Evolutionary conservation across 257 asterid genomes (phyloP).

Genomic region (Solanum ossicruentum): DNA sequence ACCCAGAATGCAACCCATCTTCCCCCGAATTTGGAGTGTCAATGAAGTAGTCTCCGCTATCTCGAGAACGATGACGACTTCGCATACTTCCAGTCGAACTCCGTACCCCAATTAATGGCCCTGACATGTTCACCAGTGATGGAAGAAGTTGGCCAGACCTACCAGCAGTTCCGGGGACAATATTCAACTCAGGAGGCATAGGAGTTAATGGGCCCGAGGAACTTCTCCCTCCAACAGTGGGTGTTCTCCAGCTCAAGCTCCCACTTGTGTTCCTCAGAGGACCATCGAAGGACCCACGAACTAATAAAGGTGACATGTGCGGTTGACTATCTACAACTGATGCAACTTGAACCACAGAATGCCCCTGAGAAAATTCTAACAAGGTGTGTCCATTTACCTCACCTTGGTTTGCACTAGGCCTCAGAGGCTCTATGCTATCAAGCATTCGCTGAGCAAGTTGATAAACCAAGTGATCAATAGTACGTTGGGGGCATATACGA

Average conservation of each 20-base stretch:
- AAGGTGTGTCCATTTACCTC: slow-evolving; percentile 59
- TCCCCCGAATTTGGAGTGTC: slow-evolving; percentile 97
- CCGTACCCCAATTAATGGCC: slow-evolving; percentile 91
- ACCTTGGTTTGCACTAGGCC: slow-evolving; percentile 54
- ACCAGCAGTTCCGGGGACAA: slow-evolving; percentile 75
- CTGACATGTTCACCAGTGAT: slow-evolving; percentile 88
- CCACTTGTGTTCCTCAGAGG: slow-evolving; percentile 95
- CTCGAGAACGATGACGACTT: slow-evolving; percentile 93
- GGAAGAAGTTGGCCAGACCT: slow-evolving; percentile 98
- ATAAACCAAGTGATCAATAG: slow-evolving; percentile 97
- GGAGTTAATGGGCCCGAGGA: slow-evolving; percentile 95
- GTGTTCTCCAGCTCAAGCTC: slow-evolving; percentile 96
- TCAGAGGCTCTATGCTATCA: slow-evolving; percentile 63
- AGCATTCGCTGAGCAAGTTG: slow-evolving; percentile 98
- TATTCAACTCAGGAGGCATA: slow-evolving; percentile 82
- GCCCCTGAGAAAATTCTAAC: slow-evolving; percentile 90
- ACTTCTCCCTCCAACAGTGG: slow-evolving; percentile 92
- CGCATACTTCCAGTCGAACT: slow-evolving; percentile 95
- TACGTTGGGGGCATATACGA: slow-evolving; percentile 95
- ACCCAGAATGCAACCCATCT: slow-evolving; percentile 70
- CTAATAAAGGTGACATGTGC: slow-evolving; percentile 97
- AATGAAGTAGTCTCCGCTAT: slow-evolving; percentile 89
- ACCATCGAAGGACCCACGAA: slow-evolving; percentile 95
- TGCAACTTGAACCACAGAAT: slow-evolving; percentile 63
- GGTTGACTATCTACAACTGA: slow-evolving; percentile 78